A percentile compares a stretch with the other conserved stretches of the same genome.
These are phyloP conservation scores for Poronia punctata DNA, from an alignment of 495 filamentous ascomycete species.

Conservation along the genomic window DNA sequence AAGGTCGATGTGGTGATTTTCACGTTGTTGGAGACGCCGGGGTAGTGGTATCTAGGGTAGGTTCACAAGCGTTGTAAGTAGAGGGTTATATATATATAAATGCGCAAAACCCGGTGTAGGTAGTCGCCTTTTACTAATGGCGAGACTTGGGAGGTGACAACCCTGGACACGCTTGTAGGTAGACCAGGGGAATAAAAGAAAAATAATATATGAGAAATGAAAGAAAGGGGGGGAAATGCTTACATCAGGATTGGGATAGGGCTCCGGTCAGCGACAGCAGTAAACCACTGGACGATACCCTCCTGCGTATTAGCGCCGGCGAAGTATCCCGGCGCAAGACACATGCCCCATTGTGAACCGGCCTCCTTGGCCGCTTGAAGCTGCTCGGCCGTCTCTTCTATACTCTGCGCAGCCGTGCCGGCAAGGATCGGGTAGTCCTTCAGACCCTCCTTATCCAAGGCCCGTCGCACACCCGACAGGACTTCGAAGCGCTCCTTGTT, in stretches of 20 bases:
- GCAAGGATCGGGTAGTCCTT: constrained; percentile 60
- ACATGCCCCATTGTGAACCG: constrained; percentile 57
- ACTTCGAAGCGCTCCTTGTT: constrained; percentile 51
- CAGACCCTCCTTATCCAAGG: constrained; percentile 50
- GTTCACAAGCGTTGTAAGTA: no score
- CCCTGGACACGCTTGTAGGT: no score
- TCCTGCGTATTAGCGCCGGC: constrained; percentile 40
- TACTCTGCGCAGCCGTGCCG: constrained; percentile 54
- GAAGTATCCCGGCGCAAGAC: constrained; percentile 53
- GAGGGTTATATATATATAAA: no score
- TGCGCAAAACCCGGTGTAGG: no score
- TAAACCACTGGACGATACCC: constrained; percentile 48
- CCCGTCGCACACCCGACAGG: constrained; percentile 45
- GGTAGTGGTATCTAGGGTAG: constrained; percentile 59
- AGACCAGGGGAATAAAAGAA: neutral
- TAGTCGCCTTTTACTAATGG: no score
- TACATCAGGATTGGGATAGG: constrained; percentile 50
- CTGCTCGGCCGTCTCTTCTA: constrained; percentile 57
- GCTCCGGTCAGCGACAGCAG: constrained; percentile 44
- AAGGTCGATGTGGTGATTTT: constrained; percentile 49
- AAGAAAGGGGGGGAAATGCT: constrained; percentile 10
- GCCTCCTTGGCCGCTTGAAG: constrained; percentile 50
- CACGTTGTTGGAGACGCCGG: constrained; percentile 56
- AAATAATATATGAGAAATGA: neutral
- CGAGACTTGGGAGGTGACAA: no score